These are phyloP conservation scores for Fusarium pilosicola DNA, from an alignment of 2,329 filamentous ascomycete species.

Conservation along the genomic window DNA sequence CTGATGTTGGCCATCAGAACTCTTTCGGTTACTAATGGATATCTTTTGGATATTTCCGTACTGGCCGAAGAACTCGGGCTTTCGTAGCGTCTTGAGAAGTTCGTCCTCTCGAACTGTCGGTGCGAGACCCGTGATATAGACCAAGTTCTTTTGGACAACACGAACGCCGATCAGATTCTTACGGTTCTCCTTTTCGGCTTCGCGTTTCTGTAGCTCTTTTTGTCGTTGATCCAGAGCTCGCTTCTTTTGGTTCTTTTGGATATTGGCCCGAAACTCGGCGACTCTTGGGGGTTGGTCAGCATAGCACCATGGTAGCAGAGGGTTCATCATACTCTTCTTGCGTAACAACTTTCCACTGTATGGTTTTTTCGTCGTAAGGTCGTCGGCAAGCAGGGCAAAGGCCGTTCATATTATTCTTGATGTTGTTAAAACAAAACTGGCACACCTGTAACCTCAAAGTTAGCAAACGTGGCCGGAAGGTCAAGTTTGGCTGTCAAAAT, in stretches of 20 bases:
- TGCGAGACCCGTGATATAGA: constrained; percentile 95
- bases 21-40: constrained; percentile 95
- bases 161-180: constrained; percentile 96
- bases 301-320: constrained; percentile 1
- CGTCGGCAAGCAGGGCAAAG: constrained; percentile 96
- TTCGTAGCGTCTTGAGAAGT: constrained; percentile 87
- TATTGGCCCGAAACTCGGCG: constrained; percentile 79
- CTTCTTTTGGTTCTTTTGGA: constrained; percentile 92
- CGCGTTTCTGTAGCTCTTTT: constrained; percentile 95
- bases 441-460: constrained; percentile 75
- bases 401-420: constrained; percentile 97
- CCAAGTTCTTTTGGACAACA: constrained; percentile 97
- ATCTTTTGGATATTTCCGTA: constrained; percentile 99
- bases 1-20: constrained; percentile 77
- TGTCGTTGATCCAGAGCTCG: constrained; percentile 84
- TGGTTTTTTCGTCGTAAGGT: constrained; percentile 95
- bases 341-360: constrained; percentile 95
- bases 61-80: constrained; percentile 94
- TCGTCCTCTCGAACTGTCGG: constrained; percentile 93
- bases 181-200: constrained; percentile 93
- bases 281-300: constrained; percentile 60
- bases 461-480: constrained; percentile 37
- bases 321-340: constrained; percentile 82
- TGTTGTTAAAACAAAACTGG: constrained; percentile 99
- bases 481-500: background rate